Percentiles rank a stretch among this genome's conserved stretches.
Conservation (phyloP, 2,329 filamentous ascomycete genomes). For the Grosmannia penicillata region DNA sequence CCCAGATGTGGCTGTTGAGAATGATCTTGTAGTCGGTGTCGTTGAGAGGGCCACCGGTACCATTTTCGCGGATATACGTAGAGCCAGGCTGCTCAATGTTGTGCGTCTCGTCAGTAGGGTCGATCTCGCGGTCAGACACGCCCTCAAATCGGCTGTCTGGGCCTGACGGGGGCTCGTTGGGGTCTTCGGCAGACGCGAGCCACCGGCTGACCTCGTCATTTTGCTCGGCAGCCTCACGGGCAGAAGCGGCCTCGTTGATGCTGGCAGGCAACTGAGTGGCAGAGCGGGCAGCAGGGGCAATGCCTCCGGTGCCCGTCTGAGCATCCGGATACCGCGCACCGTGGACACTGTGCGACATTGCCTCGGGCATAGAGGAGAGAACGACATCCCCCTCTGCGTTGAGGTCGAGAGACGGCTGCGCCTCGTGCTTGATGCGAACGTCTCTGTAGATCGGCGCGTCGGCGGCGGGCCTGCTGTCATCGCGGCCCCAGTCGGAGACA, state of each 20-base stretch:
- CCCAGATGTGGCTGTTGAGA: slow-evolving; percentile 31
- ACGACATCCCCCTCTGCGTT: too few species aligned
- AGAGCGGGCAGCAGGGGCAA: slow-evolving; percentile 31
- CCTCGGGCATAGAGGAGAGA: background rate
- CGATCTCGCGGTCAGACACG: slow-evolving; percentile 26
- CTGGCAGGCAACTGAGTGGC: slow-evolving; percentile 26
- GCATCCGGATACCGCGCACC: slow-evolving; percentile 26
- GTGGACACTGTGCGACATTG: too few species aligned
- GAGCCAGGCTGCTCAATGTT: slow-evolving; percentile 34
- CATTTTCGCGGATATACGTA: slow-evolving; percentile 30
- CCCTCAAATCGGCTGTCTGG: slow-evolving; percentile 17
- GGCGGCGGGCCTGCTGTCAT: slow-evolving; percentile 5
- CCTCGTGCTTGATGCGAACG: too few species aligned
- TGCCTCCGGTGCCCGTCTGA: slow-evolving; percentile 26
- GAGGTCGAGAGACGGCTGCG: too few species aligned
- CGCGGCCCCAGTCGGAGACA: slow-evolving; percentile 39
- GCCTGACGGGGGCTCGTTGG: background rate
- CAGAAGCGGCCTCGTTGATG: slow-evolving; percentile 31
- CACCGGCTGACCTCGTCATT: slow-evolving; percentile 37
- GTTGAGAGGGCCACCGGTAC: slow-evolving; percentile 26
- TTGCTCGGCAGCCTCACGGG: slow-evolving; percentile 26
- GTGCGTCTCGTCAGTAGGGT: slow-evolving; percentile 30
- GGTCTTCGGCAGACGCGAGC: slow-evolving; percentile 18
- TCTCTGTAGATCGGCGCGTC: background rate
- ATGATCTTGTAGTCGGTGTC: slow-evolving; percentile 35